These are phyloP conservation scores for Prosopis cineraria DNA, from an alignment of 306 rosid genomes.

Conservation along the genomic window DNA sequence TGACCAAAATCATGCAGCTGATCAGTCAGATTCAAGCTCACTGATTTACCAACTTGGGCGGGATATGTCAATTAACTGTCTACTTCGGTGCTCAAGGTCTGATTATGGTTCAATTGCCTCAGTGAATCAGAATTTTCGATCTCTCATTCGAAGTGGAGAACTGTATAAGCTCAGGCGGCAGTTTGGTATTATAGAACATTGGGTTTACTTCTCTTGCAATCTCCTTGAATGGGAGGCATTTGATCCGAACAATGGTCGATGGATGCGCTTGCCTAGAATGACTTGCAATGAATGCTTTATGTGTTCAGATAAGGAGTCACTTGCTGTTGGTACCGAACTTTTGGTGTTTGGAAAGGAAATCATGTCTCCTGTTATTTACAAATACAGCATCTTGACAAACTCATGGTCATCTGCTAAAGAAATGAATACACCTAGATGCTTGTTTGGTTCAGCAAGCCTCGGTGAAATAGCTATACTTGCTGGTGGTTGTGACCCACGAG, in stretches of 20 bases:
- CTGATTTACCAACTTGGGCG: conserved; percentile 58
- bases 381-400: conserved; percentile 67
- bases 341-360: conserved; percentile 79
- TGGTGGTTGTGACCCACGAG: conserved; percentile 66
- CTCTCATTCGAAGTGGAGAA: conserved; percentile 60
- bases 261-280: conserved; percentile 71
- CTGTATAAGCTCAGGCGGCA: conserved; percentile 55
- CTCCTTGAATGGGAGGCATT: conserved; percentile 71
- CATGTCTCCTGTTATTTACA: conserved; percentile 47
- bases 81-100: conserved; percentile 64
- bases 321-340: conserved; percentile 82
- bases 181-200: conserved; percentile 64
- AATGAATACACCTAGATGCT: conserved; percentile 69
- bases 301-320: conserved; percentile 74
- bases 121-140: conserved; percentile 54
- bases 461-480: conserved; percentile 73
- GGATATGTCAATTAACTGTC: conserved; percentile 60
- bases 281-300: conserved; percentile 56
- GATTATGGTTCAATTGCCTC: conserved; percentile 65
- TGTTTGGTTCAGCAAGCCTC: conserved; percentile 76
- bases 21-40: conserved; percentile 37
- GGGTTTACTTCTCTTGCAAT: conserved; percentile 81
- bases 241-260: conserved; percentile 56
- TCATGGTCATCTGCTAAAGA: conserved; percentile 55
- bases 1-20: conserved; percentile 37